Evolutionary conservation across 106 monocot species (phyloP).

Genomic region (Apostasia shenzhenica): DNA sequence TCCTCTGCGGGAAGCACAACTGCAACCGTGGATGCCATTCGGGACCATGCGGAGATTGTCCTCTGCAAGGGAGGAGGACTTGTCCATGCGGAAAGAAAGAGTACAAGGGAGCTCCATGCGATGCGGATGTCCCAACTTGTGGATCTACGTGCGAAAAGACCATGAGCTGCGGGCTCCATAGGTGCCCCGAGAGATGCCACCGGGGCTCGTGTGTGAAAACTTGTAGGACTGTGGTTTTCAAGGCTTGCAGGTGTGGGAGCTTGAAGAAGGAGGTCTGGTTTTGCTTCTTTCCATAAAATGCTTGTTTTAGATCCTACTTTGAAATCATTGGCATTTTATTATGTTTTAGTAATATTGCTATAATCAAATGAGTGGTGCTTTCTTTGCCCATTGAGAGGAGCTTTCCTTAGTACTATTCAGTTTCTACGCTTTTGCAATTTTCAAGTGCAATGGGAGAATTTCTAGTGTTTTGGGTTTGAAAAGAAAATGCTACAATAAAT

Average conservation of each 20-base stretch:
- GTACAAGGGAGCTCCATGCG: constrained; percentile 49
- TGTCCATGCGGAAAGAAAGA: constrained; percentile 92
- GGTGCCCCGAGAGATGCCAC: constrained; percentile 85
- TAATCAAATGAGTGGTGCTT: neutral
- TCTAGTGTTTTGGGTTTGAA: no score
- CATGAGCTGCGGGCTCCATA: constrained; percentile 57
- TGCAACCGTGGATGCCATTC: constrained; percentile 79
- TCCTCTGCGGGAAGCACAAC: constrained; percentile 62
- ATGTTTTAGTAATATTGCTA: neutral
- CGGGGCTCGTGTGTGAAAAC: constrained; percentile 73
- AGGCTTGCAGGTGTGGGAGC: constrained; percentile 77
- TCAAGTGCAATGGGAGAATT: no score
- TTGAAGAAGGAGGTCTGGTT: constrained; percentile 84
- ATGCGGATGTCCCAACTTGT: constrained; percentile 57
- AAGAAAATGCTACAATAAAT: no score
- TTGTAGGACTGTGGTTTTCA: constrained; percentile 57
- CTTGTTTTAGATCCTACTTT: neutral
- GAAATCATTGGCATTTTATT: neutral
- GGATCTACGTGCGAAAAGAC: constrained; percentile 81
- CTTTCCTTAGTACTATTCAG: no score
- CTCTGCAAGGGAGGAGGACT: constrained; percentile 62
- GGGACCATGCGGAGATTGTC: constrained; percentile 73
- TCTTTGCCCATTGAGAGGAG: no score
- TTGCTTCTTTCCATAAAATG: neutral
- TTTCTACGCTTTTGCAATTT: no score